phyloP scores from a whole-genome alignment of 2,329 filamentous ascomycete genomes.

The Harringtonia lauricola region DNA sequence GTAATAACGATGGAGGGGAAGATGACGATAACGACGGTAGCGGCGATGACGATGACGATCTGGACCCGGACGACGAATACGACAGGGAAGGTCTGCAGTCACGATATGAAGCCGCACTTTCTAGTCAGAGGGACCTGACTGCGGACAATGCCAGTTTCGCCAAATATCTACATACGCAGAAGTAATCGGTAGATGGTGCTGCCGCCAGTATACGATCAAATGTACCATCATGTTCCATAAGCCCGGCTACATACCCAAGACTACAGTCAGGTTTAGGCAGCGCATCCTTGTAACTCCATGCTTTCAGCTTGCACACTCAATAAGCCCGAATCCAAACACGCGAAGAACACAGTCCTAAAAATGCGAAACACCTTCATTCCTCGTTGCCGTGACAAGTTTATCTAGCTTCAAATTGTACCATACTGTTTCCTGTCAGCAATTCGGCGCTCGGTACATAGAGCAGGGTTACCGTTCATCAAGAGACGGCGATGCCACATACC shows the following conservation, averaged over 20 bases:
- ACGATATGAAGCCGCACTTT: conserved; percentile 67
- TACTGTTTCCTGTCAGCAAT: too few species aligned
- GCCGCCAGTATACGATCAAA: neutral
- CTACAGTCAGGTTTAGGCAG: neutral
- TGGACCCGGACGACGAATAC: conserved; percentile 46
- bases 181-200: conserved; percentile 8
- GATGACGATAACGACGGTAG: conserved; percentile 31
- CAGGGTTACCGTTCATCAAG: neutral
- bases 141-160: conserved; percentile 49
- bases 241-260: neutral
- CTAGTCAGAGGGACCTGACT: conserved; percentile 36
- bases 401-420: conserved; percentile 97
- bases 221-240: neutral
- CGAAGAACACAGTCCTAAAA: too few species aligned
- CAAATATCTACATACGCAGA: conserved; percentile 43
- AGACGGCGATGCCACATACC: conserved; percentile 41
- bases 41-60: conserved; percentile 44
- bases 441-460: too few species aligned
- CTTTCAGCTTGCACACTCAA: neutral
- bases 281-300: conserved; percentile 6
- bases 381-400: conserved; percentile 28
- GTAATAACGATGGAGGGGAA: conserved; percentile 27
- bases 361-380: neutral
- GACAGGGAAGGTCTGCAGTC: conserved; percentile 58
- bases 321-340: too few species aligned